Evolutionary conservation across 192 early-diverging fungal species (phyloP).

Genomic region (Gonapodya prolifera): DNA sequence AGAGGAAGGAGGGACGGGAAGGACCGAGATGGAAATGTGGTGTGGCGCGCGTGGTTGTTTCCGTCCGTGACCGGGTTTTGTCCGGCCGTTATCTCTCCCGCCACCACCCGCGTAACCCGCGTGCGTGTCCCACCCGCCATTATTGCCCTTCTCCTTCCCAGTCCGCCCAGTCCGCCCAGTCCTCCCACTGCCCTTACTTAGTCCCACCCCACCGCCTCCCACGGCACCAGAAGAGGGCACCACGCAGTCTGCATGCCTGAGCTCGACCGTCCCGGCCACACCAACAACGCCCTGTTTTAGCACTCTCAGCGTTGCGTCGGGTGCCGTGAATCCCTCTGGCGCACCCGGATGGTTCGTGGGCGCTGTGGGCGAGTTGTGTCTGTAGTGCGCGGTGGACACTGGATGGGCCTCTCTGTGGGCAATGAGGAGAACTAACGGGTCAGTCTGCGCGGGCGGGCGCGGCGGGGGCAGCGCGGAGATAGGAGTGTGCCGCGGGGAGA

Average conservation of each 20-base stretch:
- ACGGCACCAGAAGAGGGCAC: too few species aligned
- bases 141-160: too few species aligned
- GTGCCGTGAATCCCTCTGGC: not conserved
- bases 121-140: too few species aligned
- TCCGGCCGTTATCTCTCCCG: too few species aligned
- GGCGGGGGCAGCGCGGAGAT: not conserved
- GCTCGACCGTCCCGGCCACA: not conserved
- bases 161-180: too few species aligned
- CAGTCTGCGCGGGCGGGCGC: not conserved
- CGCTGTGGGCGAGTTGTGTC: not conserved
- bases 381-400: not conserved
- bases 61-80: too few species aligned
- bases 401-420: not conserved
- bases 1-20: not conserved
- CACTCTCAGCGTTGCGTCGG: not conserved
- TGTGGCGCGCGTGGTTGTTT: not conserved
- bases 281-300: not conserved
- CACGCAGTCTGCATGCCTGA: not conserved
- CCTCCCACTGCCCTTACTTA: too few species aligned
- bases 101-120: too few species aligned
- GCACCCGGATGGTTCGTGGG: not conserved
- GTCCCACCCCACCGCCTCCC: too few species aligned
- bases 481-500: too few species aligned
- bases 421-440: not conserved
- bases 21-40: not conserved